These are phyloP conservation scores for Olyra latifolia DNA, from an alignment of 176 grass and related monocot species.

Conservation along the genomic window DNA sequence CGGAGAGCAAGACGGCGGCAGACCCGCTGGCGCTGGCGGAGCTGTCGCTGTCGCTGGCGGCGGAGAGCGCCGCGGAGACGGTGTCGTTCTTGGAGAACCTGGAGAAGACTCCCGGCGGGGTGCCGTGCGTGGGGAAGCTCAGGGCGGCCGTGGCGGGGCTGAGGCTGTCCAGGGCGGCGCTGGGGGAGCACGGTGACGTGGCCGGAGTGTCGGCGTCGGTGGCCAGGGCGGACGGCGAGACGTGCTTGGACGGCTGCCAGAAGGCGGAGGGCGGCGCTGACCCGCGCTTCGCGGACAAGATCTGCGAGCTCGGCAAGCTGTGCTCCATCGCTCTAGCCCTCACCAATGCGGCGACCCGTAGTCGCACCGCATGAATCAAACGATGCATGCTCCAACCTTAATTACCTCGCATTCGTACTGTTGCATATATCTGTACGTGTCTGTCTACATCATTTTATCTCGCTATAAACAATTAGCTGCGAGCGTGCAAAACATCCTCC, in stretches of 20 bases:
- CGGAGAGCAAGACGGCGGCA: constrained; percentile 21
- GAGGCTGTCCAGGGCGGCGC: constrained; percentile 40
- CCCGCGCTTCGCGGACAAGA: constrained; percentile 22
- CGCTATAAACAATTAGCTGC: background rate
- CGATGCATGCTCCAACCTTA: background rate
- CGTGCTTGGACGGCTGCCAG: constrained; percentile 44
- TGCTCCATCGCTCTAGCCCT: constrained; percentile 47
- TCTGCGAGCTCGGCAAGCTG: constrained; percentile 44
- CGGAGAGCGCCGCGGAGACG: constrained; percentile 27
- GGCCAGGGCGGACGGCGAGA: constrained; percentile 43
- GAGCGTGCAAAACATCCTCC: background rate
- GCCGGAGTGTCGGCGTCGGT: constrained; percentile 35
- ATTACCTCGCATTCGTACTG: background rate
- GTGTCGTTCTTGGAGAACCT: constrained; percentile 32
- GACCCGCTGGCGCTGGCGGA: constrained; percentile 42
- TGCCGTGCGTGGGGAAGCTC: constrained; percentile 60
- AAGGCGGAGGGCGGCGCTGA: constrained; percentile 35
- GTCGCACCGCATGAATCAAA: background rate
- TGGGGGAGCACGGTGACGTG: constrained; percentile 31
- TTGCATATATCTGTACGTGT: background rate
- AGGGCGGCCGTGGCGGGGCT: constrained; percentile 49
- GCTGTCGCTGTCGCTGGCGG: constrained; percentile 46
- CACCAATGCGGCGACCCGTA: constrained; percentile 18
- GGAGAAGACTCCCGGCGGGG: background rate
- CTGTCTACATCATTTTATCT: background rate